Base-by-base conservation (phyloP, 1,284 basidiomycete species). In the Pisolithus thermaeus region DNA sequence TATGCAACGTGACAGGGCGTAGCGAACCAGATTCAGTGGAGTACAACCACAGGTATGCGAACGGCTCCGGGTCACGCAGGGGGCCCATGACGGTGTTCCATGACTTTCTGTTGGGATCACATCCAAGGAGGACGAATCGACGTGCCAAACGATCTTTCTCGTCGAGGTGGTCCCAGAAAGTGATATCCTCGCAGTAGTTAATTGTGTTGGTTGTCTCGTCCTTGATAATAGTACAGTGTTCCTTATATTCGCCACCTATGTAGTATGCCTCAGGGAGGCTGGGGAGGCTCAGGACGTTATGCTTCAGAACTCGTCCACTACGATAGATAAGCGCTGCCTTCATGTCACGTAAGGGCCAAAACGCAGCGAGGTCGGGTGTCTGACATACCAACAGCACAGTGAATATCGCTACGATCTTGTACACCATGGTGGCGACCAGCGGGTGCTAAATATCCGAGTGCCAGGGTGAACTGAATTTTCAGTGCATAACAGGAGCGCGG, bases 41-140 rank as follows among this genome's bases (percentile, higher is more conserved):
- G 55, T 75, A 71, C 0, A 76, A 50, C 70, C 78, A 83, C 18
- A 83, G 62, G 8, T 69, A 63, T 0, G 77, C 81, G 14, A 62
- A 72, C 16, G 78, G 77, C 22, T 64, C 59, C 3, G 81, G 79
- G 55, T 81, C 66, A 3, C 58, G 61, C 52, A 84, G 59, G 5
- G 83, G 82, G 0, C 82, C 82, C 78, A 84, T 81, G 51, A 84
- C 80, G 7, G 81, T 83, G 61, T 84, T 84, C 82, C 83, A 84
- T 42, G 71, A 63, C 48, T 70, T 70, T 0, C 81, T 69, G 46
- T 72, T 73, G 1, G 75, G 70, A 58, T 84, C 81, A 51, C 81
- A 84, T 51, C 73, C 77, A 39, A 78, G 56, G 22, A 83, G 62
- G 11, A 83, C 61, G 39, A 70, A 67, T 40, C 78, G 74, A 50